Evolutionary conservation across 1,139 yeast species (phyloP).

Genomic region (Candida albicans): DNA sequence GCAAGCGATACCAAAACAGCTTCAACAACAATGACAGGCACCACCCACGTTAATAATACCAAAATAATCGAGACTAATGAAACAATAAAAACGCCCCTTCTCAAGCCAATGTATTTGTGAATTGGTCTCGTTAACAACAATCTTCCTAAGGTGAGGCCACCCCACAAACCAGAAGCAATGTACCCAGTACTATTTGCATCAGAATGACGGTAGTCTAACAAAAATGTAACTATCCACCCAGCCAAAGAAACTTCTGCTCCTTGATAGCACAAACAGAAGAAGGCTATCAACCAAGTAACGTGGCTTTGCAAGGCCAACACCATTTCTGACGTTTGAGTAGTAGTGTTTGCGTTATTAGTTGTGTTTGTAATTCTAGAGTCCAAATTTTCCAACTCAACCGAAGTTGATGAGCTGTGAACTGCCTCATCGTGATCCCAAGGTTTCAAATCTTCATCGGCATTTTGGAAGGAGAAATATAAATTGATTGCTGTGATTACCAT

Average conservation of each 20-base stretch:
- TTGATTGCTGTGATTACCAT: constrained; percentile 27
- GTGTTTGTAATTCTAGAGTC: constrained; percentile 1
- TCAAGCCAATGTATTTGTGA: constrained; percentile 47
- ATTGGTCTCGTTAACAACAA: constrained; percentile 44
- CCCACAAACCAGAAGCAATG: constrained; percentile 73
- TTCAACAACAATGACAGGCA: constrained; percentile 40
- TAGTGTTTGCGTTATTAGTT: background rate
- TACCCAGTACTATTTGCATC: constrained; percentile 50
- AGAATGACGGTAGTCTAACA: constrained; percentile 57
- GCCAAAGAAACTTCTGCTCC: constrained; percentile 71
- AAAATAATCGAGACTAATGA: constrained; percentile 33
- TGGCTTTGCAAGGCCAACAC: constrained; percentile 37
- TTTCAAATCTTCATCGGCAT: constrained; percentile 43
- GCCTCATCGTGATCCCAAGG: constrained; percentile 31
- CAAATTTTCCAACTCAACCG: constrained; percentile 6
- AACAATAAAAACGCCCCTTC: constrained; percentile 45
- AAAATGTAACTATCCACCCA: constrained; percentile 70
- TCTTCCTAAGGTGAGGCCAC: constrained; percentile 65
- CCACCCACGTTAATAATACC: constrained; percentile 47
- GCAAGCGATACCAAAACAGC: constrained; percentile 48
- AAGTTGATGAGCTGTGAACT: constrained; percentile 8
- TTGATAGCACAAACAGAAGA: constrained; percentile 60
- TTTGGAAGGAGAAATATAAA: constrained; percentile 38
- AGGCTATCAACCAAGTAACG: constrained; percentile 55
- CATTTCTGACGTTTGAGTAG: constrained; percentile 15